Percentiles rank a stretch among this genome's conserved stretches.
Conservation (phyloP, 1,284 basidiomycete genomes). For the Phenoliferia sp. region DNA sequence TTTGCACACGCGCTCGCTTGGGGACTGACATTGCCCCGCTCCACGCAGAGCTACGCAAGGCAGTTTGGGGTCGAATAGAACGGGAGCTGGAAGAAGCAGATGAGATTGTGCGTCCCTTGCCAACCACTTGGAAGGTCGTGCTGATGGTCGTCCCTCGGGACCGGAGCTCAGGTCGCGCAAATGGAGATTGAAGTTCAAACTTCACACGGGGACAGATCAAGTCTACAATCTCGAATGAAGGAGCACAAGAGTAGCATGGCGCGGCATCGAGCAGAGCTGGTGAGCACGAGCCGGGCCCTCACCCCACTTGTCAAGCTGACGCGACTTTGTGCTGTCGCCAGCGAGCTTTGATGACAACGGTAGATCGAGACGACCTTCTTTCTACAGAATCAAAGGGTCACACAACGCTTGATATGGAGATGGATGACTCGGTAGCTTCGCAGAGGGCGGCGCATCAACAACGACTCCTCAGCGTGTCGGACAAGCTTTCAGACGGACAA, state of each 20-base stretch:
- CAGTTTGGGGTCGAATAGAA: slow-evolving; percentile 75
- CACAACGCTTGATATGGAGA: slow-evolving; percentile 56
- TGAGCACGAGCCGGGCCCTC: slow-evolving; percentile 34
- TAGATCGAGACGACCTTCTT: slow-evolving; percentile 47
- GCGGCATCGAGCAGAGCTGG: slow-evolving; percentile 68
- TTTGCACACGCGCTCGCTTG: neutral
- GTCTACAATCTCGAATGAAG: slow-evolving; percentile 67
- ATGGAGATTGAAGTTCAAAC: slow-evolving; percentile 99
- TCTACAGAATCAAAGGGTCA: slow-evolving; percentile 33
- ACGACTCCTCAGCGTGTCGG: slow-evolving; percentile 56
- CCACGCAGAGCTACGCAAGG: slow-evolving; percentile 69
- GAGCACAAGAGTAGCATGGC: slow-evolving; percentile 66
- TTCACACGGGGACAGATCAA: slow-evolving; percentile 64
- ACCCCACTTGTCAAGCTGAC: neutral
- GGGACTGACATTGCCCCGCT: too few relatives aligned
- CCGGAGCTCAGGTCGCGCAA: slow-evolving; percentile 69
- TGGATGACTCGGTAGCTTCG: slow-evolving; percentile 40
- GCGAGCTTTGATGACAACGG: slow-evolving; percentile 45
- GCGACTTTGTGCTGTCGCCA: too few relatives aligned
- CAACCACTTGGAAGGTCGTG: neutral
- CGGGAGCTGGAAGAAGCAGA: slow-evolving; percentile 98
- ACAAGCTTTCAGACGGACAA: slow-evolving; percentile 44
- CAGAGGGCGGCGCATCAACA: slow-evolving; percentile 47
- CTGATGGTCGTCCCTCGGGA: neutral
- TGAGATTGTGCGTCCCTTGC: slow-evolving; percentile 66